These are phyloP conservation scores for Crucihimalaya himalaica DNA, from an alignment of 345 rosid species.

Conservation along the genomic window DNA sequence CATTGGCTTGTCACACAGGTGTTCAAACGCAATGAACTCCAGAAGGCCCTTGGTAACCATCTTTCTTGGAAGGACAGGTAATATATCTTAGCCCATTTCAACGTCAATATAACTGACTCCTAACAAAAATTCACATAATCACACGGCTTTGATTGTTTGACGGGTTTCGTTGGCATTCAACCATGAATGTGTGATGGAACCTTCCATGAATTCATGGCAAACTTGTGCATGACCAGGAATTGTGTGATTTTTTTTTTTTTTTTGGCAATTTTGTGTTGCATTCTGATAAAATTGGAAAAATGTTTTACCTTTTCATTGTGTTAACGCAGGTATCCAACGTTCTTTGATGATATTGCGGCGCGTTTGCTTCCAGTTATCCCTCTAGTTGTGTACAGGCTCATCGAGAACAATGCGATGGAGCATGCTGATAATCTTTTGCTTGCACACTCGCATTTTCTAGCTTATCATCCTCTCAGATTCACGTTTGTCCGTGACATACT, in stretches of 20 bases:
- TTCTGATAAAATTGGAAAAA: constrained; percentile 11
- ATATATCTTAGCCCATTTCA: constrained; percentile 24
- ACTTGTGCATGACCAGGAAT: constrained; percentile 9
- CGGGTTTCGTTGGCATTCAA: constrained; percentile 6
- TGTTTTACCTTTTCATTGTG: constrained; percentile 7
- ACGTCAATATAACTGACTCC: background rate
- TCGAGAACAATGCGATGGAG: constrained; percentile 88
- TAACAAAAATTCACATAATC: background rate
- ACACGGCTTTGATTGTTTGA: constrained; percentile 23
- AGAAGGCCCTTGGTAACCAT: constrained; percentile 94
- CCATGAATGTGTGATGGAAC: constrained; percentile 10
- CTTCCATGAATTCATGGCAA: constrained; percentile 1
- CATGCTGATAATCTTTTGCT: constrained; percentile 71
- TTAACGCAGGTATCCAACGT: constrained; percentile 81
- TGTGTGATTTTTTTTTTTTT: background rate
- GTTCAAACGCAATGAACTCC: constrained; percentile 83
- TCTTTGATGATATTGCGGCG: constrained; percentile 92
- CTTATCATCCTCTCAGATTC: constrained; percentile 86
- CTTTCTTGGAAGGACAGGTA: constrained; percentile 99
- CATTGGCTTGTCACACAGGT: constrained; percentile 84
- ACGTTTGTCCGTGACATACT: constrained; percentile 96
- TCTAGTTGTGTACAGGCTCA: constrained; percentile 83
- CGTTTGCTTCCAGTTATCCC: constrained; percentile 95
- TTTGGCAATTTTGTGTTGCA: background rate
- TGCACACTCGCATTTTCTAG: constrained; percentile 61